phyloP scores from a whole-genome alignment of 345 rosid species.

The Populus alba region DNA sequence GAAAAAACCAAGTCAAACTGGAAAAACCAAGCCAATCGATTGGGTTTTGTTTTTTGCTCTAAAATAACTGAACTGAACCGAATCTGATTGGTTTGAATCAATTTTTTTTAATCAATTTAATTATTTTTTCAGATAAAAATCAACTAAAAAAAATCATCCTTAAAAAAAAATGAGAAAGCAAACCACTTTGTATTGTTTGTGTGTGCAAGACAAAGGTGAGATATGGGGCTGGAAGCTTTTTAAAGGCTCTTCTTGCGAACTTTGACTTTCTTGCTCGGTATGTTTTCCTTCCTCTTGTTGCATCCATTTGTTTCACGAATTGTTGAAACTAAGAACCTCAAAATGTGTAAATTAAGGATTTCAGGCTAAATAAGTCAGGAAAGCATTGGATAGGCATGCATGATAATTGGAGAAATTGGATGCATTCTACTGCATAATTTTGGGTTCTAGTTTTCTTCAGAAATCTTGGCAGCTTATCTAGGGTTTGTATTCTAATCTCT shows the following conservation, averaged over 20 bases:
- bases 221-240: slow-evolving; percentile 62
- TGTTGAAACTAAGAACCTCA: neutral
- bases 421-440: neutral
- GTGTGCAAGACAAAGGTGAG: slow-evolving; percentile 42
- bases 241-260: slow-evolving; percentile 64
- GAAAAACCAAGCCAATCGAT: too few relatives aligned
- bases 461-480: neutral
- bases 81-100: accelerated
- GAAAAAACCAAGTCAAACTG: too few relatives aligned
- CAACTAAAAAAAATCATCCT: accelerated
- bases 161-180: too few relatives aligned
- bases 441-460: neutral
- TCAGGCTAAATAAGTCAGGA: neutral
- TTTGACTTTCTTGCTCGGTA: slow-evolving; percentile 94
- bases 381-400: neutral
- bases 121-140: too few relatives aligned
- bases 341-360: too few relatives aligned
- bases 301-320: neutral
- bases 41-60: too few relatives aligned
- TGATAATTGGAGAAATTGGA: neutral
- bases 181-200: neutral
- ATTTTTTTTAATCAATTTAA: too few relatives aligned
- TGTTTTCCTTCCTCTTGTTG: neutral
- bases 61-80: too few relatives aligned
- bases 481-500: neutral